Base-by-base conservation (phyloP, 2,329 filamentous ascomycete genomes). In the Botrytis hyacinthi region DNA sequence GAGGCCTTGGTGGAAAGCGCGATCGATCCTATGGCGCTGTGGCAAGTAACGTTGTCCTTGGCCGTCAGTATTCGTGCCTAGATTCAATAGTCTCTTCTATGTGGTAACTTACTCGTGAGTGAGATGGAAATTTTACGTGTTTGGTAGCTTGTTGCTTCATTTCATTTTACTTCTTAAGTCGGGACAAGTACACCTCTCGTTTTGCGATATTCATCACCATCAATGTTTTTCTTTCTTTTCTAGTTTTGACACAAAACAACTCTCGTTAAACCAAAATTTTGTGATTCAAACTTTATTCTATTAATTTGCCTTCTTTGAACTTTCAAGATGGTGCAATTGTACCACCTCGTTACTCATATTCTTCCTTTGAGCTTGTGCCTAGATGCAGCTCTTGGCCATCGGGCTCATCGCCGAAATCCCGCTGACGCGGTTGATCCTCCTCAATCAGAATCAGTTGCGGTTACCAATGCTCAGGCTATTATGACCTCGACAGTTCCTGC, bases 31-130 rank as follows among this genome's bases (percentile, higher is more conserved):
- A 68, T 68, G 46, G 35, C 10, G 12, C 16, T 68, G 32, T 62
- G 42, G 37, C 70, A 67, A 54, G 70, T 72, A 67, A 72, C 70
- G 60, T 72, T 72, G 46, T 40, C 37, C 62, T 72, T 65, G 70
- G 37, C 42, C 9, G 66, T 69, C 29, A 61, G 68, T 37, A 37
- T 4, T n/a, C 44, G 54, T 60, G 51, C 48, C 12, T 22, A 46
- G 29, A 59, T 67, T 67, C 70, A 46, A 72, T 72, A 72, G 70
- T 72, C 14, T 22, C 51, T 22, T 67, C 37, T 35, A 48, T 51
- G 42, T n/a, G 18, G 35, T 37, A 42, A 42, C 26, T 66, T 66
- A 63, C 60, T 66, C 32, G 10, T 44, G 16, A 66, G 46, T 37
- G n/a, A 65, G 37, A 57, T 40, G 37, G 26, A 8, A 29, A 8